Evolutionary conservation across 768 basidiomycete genomes (phyloP), one percentile per base, ranked within the genome.

Genomic region (Rhodosporidiobolus sp.): DNA sequence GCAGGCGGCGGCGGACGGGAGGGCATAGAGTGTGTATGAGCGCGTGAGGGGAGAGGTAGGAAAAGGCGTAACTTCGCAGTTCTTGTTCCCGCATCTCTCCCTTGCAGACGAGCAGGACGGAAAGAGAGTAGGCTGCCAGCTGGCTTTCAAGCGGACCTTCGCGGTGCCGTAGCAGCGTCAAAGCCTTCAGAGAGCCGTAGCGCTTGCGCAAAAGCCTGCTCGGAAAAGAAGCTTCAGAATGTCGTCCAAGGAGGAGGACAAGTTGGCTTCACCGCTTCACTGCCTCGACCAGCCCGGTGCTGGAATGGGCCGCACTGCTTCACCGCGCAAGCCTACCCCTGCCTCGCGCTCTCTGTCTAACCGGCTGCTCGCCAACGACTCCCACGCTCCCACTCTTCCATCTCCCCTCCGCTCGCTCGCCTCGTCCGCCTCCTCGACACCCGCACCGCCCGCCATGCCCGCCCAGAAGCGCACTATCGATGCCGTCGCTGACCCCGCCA

Each of bases 401-500:
- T 72, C 70, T 4, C 65, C 70, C 22, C 65, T 72, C 60, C 46
- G 30, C 28, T 66, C 65, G 34, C 7, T 20, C 53, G 59, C 63
- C 20, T 52, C 54, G n/a, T 5, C 26, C 54, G 16, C 34, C 10
- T 28, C 26, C 53, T 48, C 60, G 19, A 49, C 67, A 46, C 16
- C 35, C 49, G 22, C 63, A 10, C 19, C 28, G n/a, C 12, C 28
- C 50, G 32, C 45, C 43, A 72, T 67, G 66, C 66, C 66, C 20
- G 71, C 66, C 0, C 71, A 62, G 62, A 72, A 72, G 58, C 66
- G 71, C 43, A 22, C 66, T 11, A 48, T 72, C 34, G 65, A 67
- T 57, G 66, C 59, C 19, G 49, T 46, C 4, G 50, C 35, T 24
- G 66, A 38, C 19, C 50, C 66, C 0, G 14, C 66, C 22, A 67